Base-by-base conservation (phyloP, 2,329 filamentous ascomycete species). In the Chaetothyriales sp. region DNA sequence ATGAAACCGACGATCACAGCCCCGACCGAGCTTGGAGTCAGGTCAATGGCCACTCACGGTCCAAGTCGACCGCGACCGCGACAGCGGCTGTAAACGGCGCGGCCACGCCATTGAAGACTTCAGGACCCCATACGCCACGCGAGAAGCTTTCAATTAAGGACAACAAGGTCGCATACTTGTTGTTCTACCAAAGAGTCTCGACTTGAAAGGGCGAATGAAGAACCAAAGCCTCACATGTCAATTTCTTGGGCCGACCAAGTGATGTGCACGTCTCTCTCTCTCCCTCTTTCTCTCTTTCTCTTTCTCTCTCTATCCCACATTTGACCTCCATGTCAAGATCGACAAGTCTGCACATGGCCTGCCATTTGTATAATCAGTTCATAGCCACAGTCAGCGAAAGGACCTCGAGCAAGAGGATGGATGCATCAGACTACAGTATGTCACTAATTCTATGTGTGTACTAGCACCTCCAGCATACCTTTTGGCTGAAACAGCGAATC, bases 111-210 rank as follows among this genome's bases (percentile, higher is more conserved):
- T 69, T 67, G 46, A 72, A 72, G 19, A 68, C 70, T 70, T 73
- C 70, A 75, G 78, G 71, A 57, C 73, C 62, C 74, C 78, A 69
- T 67, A 79, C 66, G 55, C 72, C 64, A 74, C 79, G 68, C 45
- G 67, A 67, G 51, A 65, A 68, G 66, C 80, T 81, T 60, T 75
- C 74, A 18, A 68, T 85, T 63, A 87, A 86, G 68, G 90, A 96
- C 66, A 95, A 90, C 74, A 95, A 94, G 74, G 90, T 95, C 52
- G 92, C 92, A 3, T 98, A 98, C 69, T 79, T 98, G 58, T 71
- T 98, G 63, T 94, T 98, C 70, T 98, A 98, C 67, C 84, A 95
- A 71, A 80, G 80, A 26, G 54, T 60, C 32, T 48, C 47, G 32
- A 26, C 48, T 12, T 39, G 32, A 39, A 15, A 39, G 22, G 6